phyloP scores from a whole-genome alignment of 305 asterid species.

The Plantago rigida region DNA sequence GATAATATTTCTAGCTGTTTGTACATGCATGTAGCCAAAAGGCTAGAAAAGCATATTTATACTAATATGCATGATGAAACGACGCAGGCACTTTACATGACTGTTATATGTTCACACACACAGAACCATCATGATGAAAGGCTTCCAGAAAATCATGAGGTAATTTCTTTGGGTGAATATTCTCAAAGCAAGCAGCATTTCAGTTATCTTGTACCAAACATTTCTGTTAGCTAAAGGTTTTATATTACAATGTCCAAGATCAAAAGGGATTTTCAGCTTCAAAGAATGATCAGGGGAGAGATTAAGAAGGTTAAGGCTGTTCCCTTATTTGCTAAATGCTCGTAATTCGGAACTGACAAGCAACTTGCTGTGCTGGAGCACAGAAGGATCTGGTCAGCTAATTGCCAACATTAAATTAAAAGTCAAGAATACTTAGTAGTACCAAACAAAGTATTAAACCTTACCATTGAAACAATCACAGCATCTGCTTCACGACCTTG shows the following conservation, averaged over 20 bases:
- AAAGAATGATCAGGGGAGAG: background rate
- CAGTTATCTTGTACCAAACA: background rate
- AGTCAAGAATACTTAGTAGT: conserved; percentile 6
- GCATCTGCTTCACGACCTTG: conserved; percentile 99
- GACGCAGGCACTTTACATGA: background rate
- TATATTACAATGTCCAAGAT: background rate
- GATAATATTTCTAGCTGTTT: background rate
- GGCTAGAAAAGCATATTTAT: background rate
- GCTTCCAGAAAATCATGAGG: background rate
- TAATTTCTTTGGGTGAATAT: background rate
- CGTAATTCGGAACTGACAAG: background rate
- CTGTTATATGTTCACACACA: background rate
- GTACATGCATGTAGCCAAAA: background rate
- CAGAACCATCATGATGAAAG: background rate
- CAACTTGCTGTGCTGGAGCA: background rate
- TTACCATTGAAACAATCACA: conserved; percentile 88
- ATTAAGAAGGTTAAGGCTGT: conserved; percentile 3
- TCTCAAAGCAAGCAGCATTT: background rate
- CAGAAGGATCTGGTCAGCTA: too few relatives aligned
- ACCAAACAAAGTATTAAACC: conserved; percentile 8
- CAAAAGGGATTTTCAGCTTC: background rate
- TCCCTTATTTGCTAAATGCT: background rate
- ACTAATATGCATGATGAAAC: too few relatives aligned
- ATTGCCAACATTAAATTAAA: conserved; percentile 10
- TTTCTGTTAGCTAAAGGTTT: background rate